Evolutionary conservation across 352 stramenopile species (phyloP).

Genomic region (Globisporangium spinosum): DNA sequence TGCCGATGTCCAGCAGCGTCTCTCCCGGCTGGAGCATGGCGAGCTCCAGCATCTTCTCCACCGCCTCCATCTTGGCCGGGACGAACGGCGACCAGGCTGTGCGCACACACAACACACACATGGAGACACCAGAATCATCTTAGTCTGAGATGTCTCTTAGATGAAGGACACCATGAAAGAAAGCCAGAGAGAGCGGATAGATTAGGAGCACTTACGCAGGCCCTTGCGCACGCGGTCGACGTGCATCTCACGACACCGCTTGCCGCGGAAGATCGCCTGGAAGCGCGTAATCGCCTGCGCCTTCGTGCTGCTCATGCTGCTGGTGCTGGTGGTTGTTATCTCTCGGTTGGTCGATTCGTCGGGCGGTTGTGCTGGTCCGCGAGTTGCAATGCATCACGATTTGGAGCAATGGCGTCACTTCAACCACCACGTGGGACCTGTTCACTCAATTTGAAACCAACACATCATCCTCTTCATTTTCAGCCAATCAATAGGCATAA

Average conservation of each 20-base stretch:
- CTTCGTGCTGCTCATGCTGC: slow-evolving; percentile 2
- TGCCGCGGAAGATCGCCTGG: slow-evolving; percentile 56
- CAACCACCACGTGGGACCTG: slow-evolving; percentile 8
- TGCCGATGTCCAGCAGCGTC: slow-evolving; percentile 60
- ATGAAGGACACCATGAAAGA: background rate
- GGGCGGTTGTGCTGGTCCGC: background rate
- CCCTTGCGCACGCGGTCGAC: slow-evolving; percentile 44
- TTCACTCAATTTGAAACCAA: background rate
- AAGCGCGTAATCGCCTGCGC: slow-evolving; percentile 31
- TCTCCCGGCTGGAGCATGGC: slow-evolving; percentile 35
- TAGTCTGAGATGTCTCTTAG: background rate
- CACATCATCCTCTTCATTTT: background rate
- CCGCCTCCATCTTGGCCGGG: slow-evolving; percentile 53
- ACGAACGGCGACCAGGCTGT: slow-evolving; percentile 71
- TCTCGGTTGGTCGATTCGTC: background rate
- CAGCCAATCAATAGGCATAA: background rate
- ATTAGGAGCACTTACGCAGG: slow-evolving; percentile 33
- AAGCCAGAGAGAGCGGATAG: background rate
- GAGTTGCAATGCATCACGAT: background rate
- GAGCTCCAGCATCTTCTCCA: slow-evolving; percentile 45
- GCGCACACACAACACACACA: slow-evolving; percentile 5
- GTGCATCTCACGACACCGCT: slow-evolving; percentile 48
- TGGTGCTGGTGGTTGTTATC: background rate
- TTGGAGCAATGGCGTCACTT: background rate
- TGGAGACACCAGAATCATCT: background rate